Evolutionary conservation across 192 early-diverging fungal genomes (phyloP).

Genomic region (Rhizophlyctis rosea): DNA sequence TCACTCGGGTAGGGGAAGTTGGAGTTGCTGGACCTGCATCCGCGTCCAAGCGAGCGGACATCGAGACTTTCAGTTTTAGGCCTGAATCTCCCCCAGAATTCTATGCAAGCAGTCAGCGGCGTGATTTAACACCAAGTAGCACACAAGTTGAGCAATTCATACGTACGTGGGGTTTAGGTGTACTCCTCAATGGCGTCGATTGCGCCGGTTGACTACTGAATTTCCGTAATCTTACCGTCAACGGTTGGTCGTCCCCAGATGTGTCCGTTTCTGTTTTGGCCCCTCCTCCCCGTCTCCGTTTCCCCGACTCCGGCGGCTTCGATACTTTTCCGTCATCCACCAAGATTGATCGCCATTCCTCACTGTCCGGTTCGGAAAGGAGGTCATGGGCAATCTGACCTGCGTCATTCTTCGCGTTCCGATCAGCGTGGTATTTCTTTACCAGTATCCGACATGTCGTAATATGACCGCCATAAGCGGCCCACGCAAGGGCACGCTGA

Average conservation of each 20-base stretch:
- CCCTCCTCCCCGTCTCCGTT: too few relatives aligned
- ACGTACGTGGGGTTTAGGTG: too few relatives aligned
- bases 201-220: too few relatives aligned
- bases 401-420: conserved; percentile 69
- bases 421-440: conserved; percentile 71
- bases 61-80: conserved; percentile 8
- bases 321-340: conserved; percentile 26
- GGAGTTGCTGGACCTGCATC: conserved; percentile 6
- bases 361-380: conserved; percentile 59
- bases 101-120: too few relatives aligned
- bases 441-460: conserved; percentile 70
- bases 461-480: conserved; percentile 74
- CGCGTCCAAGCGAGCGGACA: background rate
- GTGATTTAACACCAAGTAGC: too few relatives aligned
- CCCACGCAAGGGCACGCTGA: conserved; percentile 83
- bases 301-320: too few relatives aligned
- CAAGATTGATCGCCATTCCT: conserved; percentile 53
- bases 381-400: conserved; percentile 80
- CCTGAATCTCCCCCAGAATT: too few relatives aligned
- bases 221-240: too few relatives aligned
- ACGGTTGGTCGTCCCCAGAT: too few relatives aligned
- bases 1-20: conserved; percentile 10
- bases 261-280: too few relatives aligned
- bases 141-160: too few relatives aligned
- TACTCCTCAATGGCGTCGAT: too few relatives aligned